phyloP scores from a whole-genome alignment of 306 rosid genomes.

The Medicago truncatula region DNA sequence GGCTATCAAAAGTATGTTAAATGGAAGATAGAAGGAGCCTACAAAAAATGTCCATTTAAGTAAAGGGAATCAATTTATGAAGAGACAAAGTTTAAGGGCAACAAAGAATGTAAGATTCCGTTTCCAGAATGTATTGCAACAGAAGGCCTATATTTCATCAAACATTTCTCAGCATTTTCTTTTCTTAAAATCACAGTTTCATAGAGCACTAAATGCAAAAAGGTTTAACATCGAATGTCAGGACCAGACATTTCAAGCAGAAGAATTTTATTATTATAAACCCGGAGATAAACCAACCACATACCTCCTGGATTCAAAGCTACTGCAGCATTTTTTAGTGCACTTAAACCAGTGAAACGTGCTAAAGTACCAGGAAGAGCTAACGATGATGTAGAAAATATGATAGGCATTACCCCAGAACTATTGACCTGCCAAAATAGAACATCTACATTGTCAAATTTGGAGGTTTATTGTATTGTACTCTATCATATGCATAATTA shows the following conservation, averaged over 20 bases:
- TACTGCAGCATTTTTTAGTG: conserved; percentile 79
- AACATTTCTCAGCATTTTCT: background rate
- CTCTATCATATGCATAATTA: conserved; percentile 18
- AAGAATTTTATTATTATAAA: background rate
- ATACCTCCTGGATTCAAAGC: conserved; percentile 93
- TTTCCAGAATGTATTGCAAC: conserved; percentile 16
- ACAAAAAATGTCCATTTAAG: conserved; percentile 44
- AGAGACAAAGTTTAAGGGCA: conserved; percentile 17
- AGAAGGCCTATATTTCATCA: conserved; percentile 8
- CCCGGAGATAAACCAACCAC: conserved; percentile 11
- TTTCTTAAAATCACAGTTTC: conserved; percentile 4
- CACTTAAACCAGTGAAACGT: conserved; percentile 86
- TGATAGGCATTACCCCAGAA: conserved; percentile 98
- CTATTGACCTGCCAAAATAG: conserved; percentile 79
- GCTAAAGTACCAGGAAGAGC: conserved; percentile 97
- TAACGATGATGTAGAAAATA: conserved; percentile 91
- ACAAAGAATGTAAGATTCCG: conserved; percentile 12
- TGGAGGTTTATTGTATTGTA: background rate
- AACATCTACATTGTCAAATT: conserved; percentile 38
- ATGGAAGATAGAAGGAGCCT: conserved; percentile 92
- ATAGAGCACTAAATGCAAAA: conserved; percentile 32
- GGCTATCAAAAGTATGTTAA: conserved; percentile 86
- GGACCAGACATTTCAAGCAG: conserved; percentile 8
- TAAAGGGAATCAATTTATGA: conserved; percentile 26
- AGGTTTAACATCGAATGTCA: conserved; percentile 14